phyloP scores from a whole-genome alignment of 495 filamentous ascomycete genomes.

The Poronia punctata region DNA sequence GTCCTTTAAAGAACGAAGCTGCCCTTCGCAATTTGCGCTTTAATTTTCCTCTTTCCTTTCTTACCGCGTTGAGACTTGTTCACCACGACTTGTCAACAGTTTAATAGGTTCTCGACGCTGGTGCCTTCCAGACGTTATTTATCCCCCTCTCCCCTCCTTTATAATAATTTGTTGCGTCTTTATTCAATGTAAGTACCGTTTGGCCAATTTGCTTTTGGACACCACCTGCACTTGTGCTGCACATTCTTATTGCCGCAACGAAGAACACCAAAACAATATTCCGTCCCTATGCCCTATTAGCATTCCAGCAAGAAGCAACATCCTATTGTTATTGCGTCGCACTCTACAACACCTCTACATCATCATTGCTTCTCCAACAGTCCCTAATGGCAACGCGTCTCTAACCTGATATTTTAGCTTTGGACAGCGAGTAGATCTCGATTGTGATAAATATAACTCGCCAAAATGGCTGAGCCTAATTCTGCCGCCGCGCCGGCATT shows the following conservation, averaged over 20 bases:
- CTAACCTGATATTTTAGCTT: conserved; percentile 10
- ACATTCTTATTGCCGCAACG: neutral
- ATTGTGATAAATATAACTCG: conserved; percentile 14
- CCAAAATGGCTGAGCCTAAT: conserved; percentile 43
- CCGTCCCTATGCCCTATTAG: neutral
- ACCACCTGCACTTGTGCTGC: conserved; percentile 13
- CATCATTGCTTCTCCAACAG: neutral
- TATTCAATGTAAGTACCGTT: too few relatives aligned
- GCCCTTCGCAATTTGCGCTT: conserved; percentile 25
- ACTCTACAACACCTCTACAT: neutral
- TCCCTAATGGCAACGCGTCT: conserved; percentile 1
- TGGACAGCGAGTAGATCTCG: conserved; percentile 17
- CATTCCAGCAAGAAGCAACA: conserved; percentile 2
- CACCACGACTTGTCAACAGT: conserved; percentile 21
- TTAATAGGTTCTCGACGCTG: conserved; percentile 29
- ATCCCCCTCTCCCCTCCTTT: neutral
- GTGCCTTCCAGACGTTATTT: conserved; percentile 26
- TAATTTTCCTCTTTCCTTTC: conserved; percentile 16
- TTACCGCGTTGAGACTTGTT: conserved; percentile 31
- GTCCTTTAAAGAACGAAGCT: conserved; percentile 25
- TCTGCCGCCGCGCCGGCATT: conserved; percentile 41
- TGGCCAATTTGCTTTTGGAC: conserved; percentile 18
- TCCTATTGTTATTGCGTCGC: neutral
- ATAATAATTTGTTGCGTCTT: too few relatives aligned
- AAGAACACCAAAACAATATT: conserved; percentile 4